Conservation (phyloP, 106 monocot species). For the Apostasia shenzhenica region DNA sequence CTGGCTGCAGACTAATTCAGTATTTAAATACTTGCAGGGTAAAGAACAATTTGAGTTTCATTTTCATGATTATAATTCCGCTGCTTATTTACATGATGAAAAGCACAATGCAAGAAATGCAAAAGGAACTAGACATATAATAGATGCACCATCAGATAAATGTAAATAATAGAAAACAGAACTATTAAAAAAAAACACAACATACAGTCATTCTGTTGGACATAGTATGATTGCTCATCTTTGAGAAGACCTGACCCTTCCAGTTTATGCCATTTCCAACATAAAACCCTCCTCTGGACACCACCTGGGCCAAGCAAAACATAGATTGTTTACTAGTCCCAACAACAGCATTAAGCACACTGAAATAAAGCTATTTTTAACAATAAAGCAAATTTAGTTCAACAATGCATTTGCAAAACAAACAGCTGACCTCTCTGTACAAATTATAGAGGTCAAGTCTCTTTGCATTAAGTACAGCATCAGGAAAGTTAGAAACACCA, state of each 20-base stretch:
- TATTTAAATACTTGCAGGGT: background rate
- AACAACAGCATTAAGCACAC: background rate
- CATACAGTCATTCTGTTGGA: slow-evolving; percentile 91
- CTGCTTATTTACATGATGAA: no score
- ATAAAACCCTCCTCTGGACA: slow-evolving; percentile 92
- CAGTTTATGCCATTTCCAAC: slow-evolving; percentile 97
- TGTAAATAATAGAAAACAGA: background rate
- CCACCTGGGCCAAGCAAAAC: slow-evolving; percentile 47
- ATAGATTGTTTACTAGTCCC: background rate
- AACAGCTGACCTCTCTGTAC: slow-evolving; percentile 71
- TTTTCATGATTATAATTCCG: no score
- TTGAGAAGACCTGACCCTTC: slow-evolving; percentile 96
- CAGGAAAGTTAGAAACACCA: slow-evolving; percentile 83
- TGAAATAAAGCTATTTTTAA: background rate
- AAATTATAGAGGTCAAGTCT: slow-evolving; percentile 84
- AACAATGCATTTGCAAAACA: background rate
- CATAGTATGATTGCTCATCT: slow-evolving; percentile 89
- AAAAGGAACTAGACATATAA: background rate
- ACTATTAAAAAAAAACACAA: background rate
- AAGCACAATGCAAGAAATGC: background rate
- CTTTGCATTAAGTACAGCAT: slow-evolving; percentile 87
- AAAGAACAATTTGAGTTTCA: background rate
- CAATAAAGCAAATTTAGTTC: background rate
- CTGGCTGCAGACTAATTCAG: background rate
- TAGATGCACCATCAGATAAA: background rate